Conservation (phyloP, 1,139 yeast genomes). For the Scheffersomyces lignicola region DNA sequence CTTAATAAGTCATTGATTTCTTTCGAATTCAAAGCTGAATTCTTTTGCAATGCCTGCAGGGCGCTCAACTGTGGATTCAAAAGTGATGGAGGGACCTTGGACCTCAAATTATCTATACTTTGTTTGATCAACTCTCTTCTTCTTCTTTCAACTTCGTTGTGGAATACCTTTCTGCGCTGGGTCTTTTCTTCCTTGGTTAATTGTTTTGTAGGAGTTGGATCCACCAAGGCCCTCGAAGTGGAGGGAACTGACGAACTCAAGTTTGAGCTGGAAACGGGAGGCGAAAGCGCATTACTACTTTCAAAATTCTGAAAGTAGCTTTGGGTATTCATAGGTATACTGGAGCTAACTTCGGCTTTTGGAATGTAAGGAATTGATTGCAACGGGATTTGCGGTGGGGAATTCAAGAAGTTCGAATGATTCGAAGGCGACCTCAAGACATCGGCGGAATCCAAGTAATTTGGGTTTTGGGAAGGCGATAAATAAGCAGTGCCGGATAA, state of each 20-base stretch:
- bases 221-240: constrained; percentile 8
- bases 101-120: constrained; percentile 70
- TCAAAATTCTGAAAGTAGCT: background rate
- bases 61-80: constrained; percentile 51
- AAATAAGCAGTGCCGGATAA: constrained; percentile 23
- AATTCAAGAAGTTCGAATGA: constrained; percentile 17
- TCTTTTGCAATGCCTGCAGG: constrained; percentile 47
- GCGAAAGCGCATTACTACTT: constrained; percentile 16
- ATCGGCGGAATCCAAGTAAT: constrained; percentile 24
- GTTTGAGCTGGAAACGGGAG: constrained; percentile 15
- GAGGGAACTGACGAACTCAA: constrained; percentile 15
- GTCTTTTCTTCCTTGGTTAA: constrained; percentile 69
- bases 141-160: constrained; percentile 79
- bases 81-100: constrained; percentile 69
- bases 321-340: constrained; percentile 6
- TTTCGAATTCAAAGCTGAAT: constrained; percentile 26
- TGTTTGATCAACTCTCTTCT: constrained; percentile 77
- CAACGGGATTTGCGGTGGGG: constrained; percentile 30
- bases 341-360: constrained; percentile 4
- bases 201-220: constrained; percentile 35
- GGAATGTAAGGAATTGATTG: constrained; percentile 9
- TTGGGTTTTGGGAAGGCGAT: constrained; percentile 27
- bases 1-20: constrained; percentile 41
- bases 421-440: constrained; percentile 25
- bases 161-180: constrained; percentile 71